Evolutionary conservation across 1,284 basidiomycete species (phyloP), one percentile per base, ranked within the genome.

Genomic region (Cystobasidiaceae sp.): DNA sequence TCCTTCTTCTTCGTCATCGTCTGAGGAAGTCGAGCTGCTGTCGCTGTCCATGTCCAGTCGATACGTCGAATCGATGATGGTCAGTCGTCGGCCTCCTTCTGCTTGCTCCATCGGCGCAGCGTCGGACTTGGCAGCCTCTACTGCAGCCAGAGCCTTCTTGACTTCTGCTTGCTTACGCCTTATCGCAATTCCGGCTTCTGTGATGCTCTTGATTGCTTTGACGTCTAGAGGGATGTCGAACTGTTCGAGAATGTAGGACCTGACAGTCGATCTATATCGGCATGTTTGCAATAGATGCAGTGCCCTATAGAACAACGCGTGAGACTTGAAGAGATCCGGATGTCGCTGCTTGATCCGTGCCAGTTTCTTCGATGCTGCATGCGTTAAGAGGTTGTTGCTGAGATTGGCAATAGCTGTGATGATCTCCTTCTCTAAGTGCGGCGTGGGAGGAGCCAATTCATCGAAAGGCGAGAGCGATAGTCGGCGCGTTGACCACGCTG

Each of bases 361-460:
- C 41, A 97, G 80, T 27, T 88, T 87, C 63, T 90, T 84, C 30
- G 93, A 96, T 2, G 93, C 91, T 23, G 88, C 84, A 70, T 93
- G 93, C 3, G 93, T 93, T 61, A 98, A 87, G 57, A 98, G 93
- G 25, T 93, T 91, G 73, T 98, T 99, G 49, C 90, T 88, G 41
- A 98, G 81, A 74, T 97, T 97, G 71, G 93, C 88, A 52, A 99
- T 89, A 8, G 90, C 87, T 4, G 86, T 86, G 72, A 94, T 83
- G 33, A 93, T 87, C 70, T 94, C 89, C n/a, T 86, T 81, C 73
- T 97, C 92, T 44, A 85, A 79, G 61, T 87, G 85, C 1, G 82
- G 80, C 1, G 85, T 83, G 2, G 87, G 84, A 6, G 86, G 84
- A 65, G 85, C 33, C 23, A 75, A 63, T 1, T 58, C 79, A 21